Evolutionary conservation across 2,329 filamentous ascomycete species (phyloP).

Genomic region (Pezicula neosporulosa): DNA sequence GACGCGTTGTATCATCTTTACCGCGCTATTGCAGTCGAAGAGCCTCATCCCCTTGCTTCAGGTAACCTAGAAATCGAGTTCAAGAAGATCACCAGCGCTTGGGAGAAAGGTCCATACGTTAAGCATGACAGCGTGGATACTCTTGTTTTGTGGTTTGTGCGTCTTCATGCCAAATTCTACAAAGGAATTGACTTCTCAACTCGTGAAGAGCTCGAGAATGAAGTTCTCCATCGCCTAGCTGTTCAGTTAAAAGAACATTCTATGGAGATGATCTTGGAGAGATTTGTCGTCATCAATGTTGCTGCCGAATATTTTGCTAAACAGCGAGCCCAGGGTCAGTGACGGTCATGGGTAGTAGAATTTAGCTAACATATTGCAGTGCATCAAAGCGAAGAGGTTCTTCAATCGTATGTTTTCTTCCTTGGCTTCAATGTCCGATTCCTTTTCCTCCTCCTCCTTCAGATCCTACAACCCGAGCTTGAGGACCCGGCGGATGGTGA

Average conservation of each 20-base stretch:
- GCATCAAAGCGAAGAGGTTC: conserved; percentile 33
- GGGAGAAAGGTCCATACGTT: conserved; percentile 40
- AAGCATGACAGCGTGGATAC: conserved; percentile 40
- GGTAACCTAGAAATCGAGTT: conserved; percentile 80
- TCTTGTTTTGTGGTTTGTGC: conserved; percentile 77
- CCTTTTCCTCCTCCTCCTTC: conserved; percentile 67
- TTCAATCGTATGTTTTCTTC: conserved; percentile 58
- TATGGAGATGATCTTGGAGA: conserved; percentile 64
- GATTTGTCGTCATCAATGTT: conserved; percentile 83
- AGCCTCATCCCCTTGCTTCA: conserved; percentile 71
- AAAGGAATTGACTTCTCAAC: conserved; percentile 71
- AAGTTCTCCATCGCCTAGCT: conserved; percentile 76
- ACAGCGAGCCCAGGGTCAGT: conserved; percentile 54
- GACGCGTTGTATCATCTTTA: conserved; percentile 88
- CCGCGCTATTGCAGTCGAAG: conserved; percentile 70
- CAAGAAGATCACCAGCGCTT: conserved; percentile 56
- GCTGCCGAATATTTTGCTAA: conserved; percentile 74
- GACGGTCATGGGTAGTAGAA: background rate
- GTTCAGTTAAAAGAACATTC: conserved; percentile 68
- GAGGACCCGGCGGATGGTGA: conserved; percentile 38
- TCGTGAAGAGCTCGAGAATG: conserved; percentile 78
- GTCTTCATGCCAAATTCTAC: conserved; percentile 81
- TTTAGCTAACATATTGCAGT: conserved; percentile 3
- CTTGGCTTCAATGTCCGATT: conserved; percentile 76
- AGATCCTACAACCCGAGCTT: conserved; percentile 67